These are phyloP conservation scores for Moniliella sp. DNA, from an alignment of 1,284 basidiomycete species.

Conservation along the genomic window DNA sequence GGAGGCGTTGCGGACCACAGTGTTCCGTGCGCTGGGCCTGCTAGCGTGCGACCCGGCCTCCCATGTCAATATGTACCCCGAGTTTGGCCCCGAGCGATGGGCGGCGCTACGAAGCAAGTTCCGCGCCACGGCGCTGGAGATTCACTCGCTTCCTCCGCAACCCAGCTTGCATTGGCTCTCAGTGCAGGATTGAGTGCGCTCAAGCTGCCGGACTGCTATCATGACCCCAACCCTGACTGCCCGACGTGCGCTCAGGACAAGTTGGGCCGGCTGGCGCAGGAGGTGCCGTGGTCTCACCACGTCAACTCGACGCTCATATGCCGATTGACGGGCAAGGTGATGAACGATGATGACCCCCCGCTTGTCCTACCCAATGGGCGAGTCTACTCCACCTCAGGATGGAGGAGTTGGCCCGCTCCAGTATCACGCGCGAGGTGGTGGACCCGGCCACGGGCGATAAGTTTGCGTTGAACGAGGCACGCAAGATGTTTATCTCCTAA, in stretches of 20 bases:
- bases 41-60: conserved; percentile 15
- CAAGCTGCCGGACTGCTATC: conserved; percentile 22
- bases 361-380: conserved; percentile 75
- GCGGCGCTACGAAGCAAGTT: conserved; percentile 9
- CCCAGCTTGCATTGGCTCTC: conserved; percentile 24
- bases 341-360: conserved; percentile 76
- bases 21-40: conserved; percentile 16
- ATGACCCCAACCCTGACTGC: conserved; percentile 52
- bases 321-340: conserved; percentile 64
- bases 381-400: conserved; percentile 71
- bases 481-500: too few relatives aligned
- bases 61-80: conserved; percentile 18
- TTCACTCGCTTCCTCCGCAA: conserved; percentile 15
- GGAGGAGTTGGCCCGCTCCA: too few relatives aligned
- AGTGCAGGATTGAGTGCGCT: conserved; percentile 16
- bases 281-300: conserved; percentile 80
- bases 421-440: too few relatives aligned
- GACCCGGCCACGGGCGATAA: too few relatives aligned
- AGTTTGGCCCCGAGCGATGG: conserved; percentile 11
- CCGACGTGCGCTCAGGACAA: conserved; percentile 56
- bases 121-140: conserved; percentile 10
- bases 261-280: conserved; percentile 51
- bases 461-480: too few relatives aligned
- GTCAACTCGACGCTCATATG: conserved; percentile 88
- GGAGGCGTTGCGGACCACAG: background rate